Percentiles rank a stretch among this genome's conserved stretches.
phyloP scores from a whole-genome alignment of 192 early-diverging fungal species.

The Mortierella alpina region DNA sequence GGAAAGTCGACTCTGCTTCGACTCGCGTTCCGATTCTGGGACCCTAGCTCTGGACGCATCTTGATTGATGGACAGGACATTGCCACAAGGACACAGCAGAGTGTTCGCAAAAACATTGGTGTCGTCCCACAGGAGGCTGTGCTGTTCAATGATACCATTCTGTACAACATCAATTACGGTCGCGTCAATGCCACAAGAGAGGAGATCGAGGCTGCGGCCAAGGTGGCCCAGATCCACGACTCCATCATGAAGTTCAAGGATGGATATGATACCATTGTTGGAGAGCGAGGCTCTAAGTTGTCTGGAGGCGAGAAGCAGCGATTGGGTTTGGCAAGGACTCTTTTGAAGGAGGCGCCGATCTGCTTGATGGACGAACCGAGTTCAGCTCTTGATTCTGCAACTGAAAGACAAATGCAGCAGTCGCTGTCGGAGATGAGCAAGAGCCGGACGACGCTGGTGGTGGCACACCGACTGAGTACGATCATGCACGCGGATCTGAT shows the following conservation, averaged over 20 bases:
- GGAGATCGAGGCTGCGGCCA: conserved; percentile 65
- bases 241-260: conserved; percentile 77
- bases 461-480: conserved; percentile 88
- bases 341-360: conserved; percentile 87
- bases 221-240: conserved; percentile 77
- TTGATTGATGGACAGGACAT: conserved; percentile 73
- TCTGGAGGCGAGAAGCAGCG: conserved; percentile 96
- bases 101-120: conserved; percentile 65
- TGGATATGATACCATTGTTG: conserved; percentile 89
- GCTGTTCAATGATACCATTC: conserved; percentile 74
- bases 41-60: conserved; percentile 64
- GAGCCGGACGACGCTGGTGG: conserved; percentile 86
- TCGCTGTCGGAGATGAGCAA: conserved; percentile 77
- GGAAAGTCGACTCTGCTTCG: conserved; percentile 61
- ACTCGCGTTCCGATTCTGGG: conserved; percentile 73
- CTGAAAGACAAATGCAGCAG: conserved; percentile 83
- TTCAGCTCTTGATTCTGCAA: conserved; percentile 82
- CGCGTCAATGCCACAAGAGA: conserved; percentile 62
- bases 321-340: conserved; percentile 90
- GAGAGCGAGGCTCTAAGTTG: conserved; percentile 81
- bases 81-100: conserved; percentile 61
- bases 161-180: conserved; percentile 76
- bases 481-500: conserved; percentile 87
- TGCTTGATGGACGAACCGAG: conserved; percentile 92
- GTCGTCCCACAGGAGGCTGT: conserved; percentile 68